A percentile compares a stretch with the other conserved stretches of the same genome.
phyloP scores from a whole-genome alignment of 768 basidiomycete genomes.

The Psilocybe azurescens region DNA sequence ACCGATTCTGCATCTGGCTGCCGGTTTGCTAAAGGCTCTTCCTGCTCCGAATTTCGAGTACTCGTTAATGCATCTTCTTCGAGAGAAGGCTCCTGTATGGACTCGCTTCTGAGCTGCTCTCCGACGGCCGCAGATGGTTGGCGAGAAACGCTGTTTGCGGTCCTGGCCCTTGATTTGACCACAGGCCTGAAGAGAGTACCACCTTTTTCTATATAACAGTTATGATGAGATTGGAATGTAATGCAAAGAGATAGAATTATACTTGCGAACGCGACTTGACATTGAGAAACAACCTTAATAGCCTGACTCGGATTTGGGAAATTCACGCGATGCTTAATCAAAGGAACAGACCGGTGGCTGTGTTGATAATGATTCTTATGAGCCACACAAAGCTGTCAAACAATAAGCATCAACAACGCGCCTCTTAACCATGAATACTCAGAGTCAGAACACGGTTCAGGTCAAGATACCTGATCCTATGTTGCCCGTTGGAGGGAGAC shows the following conservation, averaged over 20 bases:
- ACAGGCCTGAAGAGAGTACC: slow-evolving; percentile 73
- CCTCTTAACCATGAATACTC: slow-evolving; percentile 11
- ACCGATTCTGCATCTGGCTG: not conserved
- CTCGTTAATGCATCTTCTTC: not conserved
- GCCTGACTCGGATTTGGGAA: not conserved
- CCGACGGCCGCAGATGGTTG: slow-evolving; percentile 32
- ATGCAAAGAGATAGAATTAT: slow-evolving; percentile 3
- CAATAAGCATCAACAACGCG: slow-evolving; percentile 19
- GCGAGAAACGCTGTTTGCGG: slow-evolving; percentile 28
- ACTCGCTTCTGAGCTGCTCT: slow-evolving; percentile 7
- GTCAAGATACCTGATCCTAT: slow-evolving; percentile 21
- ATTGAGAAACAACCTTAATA: slow-evolving; percentile 28
- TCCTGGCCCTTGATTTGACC: slow-evolving; percentile 56
- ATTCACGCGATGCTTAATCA: slow-evolving; percentile 1
- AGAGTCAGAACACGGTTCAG: not conserved
- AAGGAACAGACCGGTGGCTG: slow-evolving; percentile 11
- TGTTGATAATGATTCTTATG: slow-evolving; percentile 1
- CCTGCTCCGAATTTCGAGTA: not conserved
- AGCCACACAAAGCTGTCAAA: not conserved
- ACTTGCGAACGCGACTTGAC: slow-evolving; percentile 73
- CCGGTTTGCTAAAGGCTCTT: not conserved
- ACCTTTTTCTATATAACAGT: slow-evolving; percentile 63
- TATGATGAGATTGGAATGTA: slow-evolving; percentile 9
- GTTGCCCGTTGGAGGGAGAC: slow-evolving; percentile 61
- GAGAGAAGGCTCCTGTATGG: not conserved